Evolutionary conservation across 306 rosid species (phyloP), one percentile per base, ranked within the genome.

Genomic region (Cicer cuneatum): DNA sequence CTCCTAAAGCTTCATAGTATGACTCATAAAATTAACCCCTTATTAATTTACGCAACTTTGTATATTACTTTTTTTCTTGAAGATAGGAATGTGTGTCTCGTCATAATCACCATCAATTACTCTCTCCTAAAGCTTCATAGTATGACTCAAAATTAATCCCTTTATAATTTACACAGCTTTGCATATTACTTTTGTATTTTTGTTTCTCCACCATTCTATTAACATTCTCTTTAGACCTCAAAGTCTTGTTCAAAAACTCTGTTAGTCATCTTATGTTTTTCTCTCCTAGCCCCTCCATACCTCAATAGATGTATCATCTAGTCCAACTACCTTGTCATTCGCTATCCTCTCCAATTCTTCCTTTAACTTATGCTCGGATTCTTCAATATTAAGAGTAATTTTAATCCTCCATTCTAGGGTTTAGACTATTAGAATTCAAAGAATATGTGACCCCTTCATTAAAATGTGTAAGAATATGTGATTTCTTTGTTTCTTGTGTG

Each of bases 371-470:
- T 9, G 13, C n/a, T 24, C 13, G 2, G 61, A 56, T 56, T 56
- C 13, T 56, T 56, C 7, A 37, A 56, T 19, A 56, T 2, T 46
- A 46, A 9, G 51, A 46, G 37, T 54, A 54, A 19, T 21, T 54
- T 56, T 57, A 39, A 57, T 29, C 40, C 63, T 57, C 16, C 63
- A 24, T 11, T 57, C 16, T 29, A 24, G 40, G 29, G 14, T 24
- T 57, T 57, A 21, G 63, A 21, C 39, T 57, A n/a, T 57, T 57
- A 57, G 63, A 57, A 7, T 6, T 21, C 65, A 59, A 33, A 35
- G 41, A 11, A 33, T 59, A 59, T 18, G 2, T 10, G 42, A 12
- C 14, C 8, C 24, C 62, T 24, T 56, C 67, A 61, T 37, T 61
- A 7, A 63, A 39, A 18, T 39, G 33, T n/a, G n/a, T n/a, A n/a